Evolutionary conservation across 768 basidiomycete genomes (phyloP), one percentile per base, ranked within the genome.

Genomic region (Lentinula sp.): DNA sequence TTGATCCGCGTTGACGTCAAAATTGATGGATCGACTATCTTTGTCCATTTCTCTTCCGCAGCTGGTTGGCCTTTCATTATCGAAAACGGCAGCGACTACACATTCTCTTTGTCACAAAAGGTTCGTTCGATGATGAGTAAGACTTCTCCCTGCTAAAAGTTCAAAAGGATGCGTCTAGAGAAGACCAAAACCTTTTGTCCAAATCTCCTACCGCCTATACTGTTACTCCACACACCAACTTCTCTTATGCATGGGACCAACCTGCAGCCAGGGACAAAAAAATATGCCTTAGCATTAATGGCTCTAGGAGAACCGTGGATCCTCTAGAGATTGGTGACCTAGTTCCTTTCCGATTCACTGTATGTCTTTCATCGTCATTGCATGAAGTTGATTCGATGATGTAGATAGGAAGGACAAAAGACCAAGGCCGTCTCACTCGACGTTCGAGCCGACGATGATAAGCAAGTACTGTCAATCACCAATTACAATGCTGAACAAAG

Each of bases 251-350:
- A 4, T 99, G 96, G 96, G 97, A 99, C 69, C 85, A 81, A 62
- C 97, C 97, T 6, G 91, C 94, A 2, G 87, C 87, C 1, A 77
- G 78, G 50, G 87, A 90, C 66, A 98, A 96, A 74, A 87, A 85
- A 64, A 77, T 99, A 28, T 71, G 85, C 39, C 76, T 99, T 20
- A 70, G 72, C 9, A 79, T 87, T 53, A 86, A 86, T 46, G 81
- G 81, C 23, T 74, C 82, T 57, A 83, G 81, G 10, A 83, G 92
- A 33, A 72, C 79, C 20, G 77, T 98, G 55, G 96, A 98, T 69
- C 87, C 96, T 62, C 88, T 96, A 87, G 97, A 98, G 72, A 98
- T 99, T 20, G 97, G 97, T 32, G 84, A 90, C 64, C 81, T 96
- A 6, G 73, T 91, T 12, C 97, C 97, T 1, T 95, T 95, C 80